These are phyloP conservation scores for Babesia caballi DNA, from an alignment of 169 alveolate species.

Conservation along the genomic window DNA sequence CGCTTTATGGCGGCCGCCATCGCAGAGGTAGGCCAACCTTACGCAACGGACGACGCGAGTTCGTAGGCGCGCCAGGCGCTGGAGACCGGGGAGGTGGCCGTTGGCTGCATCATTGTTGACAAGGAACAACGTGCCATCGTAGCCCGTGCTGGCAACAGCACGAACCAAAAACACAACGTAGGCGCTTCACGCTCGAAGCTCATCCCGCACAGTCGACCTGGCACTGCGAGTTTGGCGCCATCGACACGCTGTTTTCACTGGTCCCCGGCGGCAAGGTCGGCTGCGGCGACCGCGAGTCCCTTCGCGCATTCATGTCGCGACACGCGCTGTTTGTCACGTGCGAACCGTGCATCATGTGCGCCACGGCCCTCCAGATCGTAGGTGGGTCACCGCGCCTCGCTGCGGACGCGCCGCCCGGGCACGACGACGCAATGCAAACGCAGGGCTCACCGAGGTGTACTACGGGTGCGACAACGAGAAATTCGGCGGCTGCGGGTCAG, in stretches of 20 bases:
- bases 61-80: slow-evolving; percentile 53
- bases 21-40: slow-evolving; percentile 45
- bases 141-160: slow-evolving; percentile 37
- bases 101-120: slow-evolving; percentile 65
- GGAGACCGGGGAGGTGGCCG: slow-evolving; percentile 63
- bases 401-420: neutral
- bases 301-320: slow-evolving; percentile 51
- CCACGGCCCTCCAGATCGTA: slow-evolving; percentile 69
- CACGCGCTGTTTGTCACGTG: slow-evolving; percentile 74
- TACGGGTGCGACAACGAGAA: slow-evolving; percentile 77
- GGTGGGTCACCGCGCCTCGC: slow-evolving; percentile 7
- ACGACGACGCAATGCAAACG: neutral
- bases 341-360: slow-evolving; percentile 82
- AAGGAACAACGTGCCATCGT: slow-evolving; percentile 4
- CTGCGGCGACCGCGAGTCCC: slow-evolving; percentile 1
- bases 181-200: neutral
- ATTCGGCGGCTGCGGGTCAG: slow-evolving; percentile 82
- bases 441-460: slow-evolving; percentile 67
- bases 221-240: slow-evolving; percentile 68
- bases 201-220: slow-evolving; percentile 38
- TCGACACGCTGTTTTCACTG: slow-evolving; percentile 31
- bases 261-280: slow-evolving; percentile 42
- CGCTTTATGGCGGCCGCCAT: slow-evolving; percentile 48
- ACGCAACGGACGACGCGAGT: no score
- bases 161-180: slow-evolving; percentile 47